A percentile compares a stretch with the other conserved stretches of the same genome.
phyloP scores from a whole-genome alignment of 148 eudicot genomes.

The Camellia granthamiana region DNA sequence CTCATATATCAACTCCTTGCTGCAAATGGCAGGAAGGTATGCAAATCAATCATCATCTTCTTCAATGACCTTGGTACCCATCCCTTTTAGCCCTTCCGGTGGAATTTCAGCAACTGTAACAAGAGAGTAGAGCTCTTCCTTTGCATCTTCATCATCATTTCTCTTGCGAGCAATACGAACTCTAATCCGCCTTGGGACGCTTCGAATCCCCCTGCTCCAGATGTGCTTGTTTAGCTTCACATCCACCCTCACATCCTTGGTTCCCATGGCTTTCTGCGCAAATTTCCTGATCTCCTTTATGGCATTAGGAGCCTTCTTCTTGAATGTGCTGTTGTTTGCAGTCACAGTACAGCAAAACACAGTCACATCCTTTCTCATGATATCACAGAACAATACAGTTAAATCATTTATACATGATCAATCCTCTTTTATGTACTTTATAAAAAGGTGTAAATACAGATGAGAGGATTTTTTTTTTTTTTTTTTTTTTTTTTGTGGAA shows the following conservation, averaged over 20 bases:
- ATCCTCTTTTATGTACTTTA: not conserved
- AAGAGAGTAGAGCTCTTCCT: conserved; percentile 71
- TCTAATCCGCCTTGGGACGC: conserved; percentile 58
- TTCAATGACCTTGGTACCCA: conserved; percentile 59
- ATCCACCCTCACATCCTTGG: conserved; percentile 59
- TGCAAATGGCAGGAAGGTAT: not conserved
- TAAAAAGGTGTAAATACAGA: not conserved
- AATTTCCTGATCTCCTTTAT: conserved; percentile 67
- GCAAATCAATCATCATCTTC: conserved; percentile 33
- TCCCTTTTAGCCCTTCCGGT: conserved; percentile 49
- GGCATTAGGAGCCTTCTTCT: conserved; percentile 73
- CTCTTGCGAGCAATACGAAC: conserved; percentile 64
- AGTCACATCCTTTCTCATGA: not conserved
- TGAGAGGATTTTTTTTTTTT: not conserved
- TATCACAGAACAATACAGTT: not conserved
- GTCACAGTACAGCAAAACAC: not conserved
- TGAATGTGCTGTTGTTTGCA: conserved; percentile 48
- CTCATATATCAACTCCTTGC: not conserved
- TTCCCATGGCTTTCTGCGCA: conserved; percentile 60
- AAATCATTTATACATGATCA: not conserved
- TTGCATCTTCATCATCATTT: conserved; percentile 70
- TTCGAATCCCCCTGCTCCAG: conserved; percentile 63
- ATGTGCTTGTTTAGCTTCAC: conserved; percentile 62
- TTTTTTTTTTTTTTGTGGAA: no score
- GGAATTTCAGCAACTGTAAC: conserved; percentile 71